phyloP scores from a whole-genome alignment of 106 monocot species.

The Amphibolis antarctica region DNA sequence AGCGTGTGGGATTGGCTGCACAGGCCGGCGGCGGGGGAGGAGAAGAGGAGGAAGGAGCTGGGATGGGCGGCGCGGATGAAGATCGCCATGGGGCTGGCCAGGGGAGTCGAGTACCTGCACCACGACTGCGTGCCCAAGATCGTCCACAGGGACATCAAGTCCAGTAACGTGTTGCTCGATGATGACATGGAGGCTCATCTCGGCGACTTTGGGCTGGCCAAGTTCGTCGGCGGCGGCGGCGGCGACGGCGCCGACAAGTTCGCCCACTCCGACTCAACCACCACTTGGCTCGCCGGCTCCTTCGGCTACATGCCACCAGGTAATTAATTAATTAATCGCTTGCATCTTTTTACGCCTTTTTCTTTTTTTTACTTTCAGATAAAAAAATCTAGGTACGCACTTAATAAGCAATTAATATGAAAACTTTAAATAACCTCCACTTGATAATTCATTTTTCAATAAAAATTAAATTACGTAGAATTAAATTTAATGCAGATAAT shows the following conservation, averaged over 20 bases:
- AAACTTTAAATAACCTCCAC: no score
- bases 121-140: slow-evolving; percentile 73
- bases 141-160: slow-evolving; percentile 85
- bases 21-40: slow-evolving; percentile 13
- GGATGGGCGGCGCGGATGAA: slow-evolving; percentile 56
- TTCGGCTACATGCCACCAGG: slow-evolving; percentile 95
- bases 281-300: slow-evolving; percentile 70
- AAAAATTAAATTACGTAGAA: no score
- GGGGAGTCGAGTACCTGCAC: slow-evolving; percentile 90
- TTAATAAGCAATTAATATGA: no score
- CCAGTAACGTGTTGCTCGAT: slow-evolving; percentile 83
- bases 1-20: slow-evolving; percentile 89
- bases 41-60: slow-evolving; percentile 39
- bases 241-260: slow-evolving; percentile 15
- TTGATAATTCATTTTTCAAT: no score
- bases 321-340: no score
- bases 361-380: no score
- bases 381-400: no score
- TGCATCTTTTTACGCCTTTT: no score
- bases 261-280: slow-evolving; percentile 48
- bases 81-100: slow-evolving; percentile 59
- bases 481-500: no score
- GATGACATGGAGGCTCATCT: slow-evolving; percentile 92
- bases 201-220: slow-evolving; percentile 89
- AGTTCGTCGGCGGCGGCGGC: slow-evolving; percentile 10